Base-by-base conservation (phyloP, 2,329 filamentous ascomycete species). In the Elsinoe ampelina region DNA sequence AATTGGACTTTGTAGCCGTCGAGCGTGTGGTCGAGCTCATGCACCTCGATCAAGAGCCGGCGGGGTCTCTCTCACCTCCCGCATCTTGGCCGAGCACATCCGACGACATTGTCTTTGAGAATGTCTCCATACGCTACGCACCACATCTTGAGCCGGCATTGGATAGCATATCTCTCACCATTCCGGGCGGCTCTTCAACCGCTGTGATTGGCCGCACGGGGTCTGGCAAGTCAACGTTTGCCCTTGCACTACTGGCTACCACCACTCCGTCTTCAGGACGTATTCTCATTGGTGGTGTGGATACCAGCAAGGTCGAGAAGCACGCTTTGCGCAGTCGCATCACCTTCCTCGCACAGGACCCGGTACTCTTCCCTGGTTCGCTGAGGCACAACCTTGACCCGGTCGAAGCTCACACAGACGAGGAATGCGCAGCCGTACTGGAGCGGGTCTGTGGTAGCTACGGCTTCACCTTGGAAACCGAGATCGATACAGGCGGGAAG, bases 1-100 rank as follows among this genome's bases (percentile, higher is more conserved):
- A 95, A 67, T 90, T 95, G 80, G 86, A 95, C 66, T 95, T 95
- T 62, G 89, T 95, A 0, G 91, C 87, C 0, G 87, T 95, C 0
- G 90, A 95, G 71, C 82, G 90, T 39, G 85, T 95, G 0, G 83
- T 93, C 8, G 88, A 93, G 68, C 78, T 95, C 0, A 77, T 93
- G 1, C 81, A 87, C 58, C 79, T 95, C 0, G 86, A 91, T 13
- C 82, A 88, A 66, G 90, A 95, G 67, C 74, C 82, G 0, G 76
- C 74, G 0, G 89, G 89, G 1, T 77, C 80, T 1, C 70, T 88
- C 2, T 71, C 80, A 1, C 89, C 89, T 0, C 87, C 88, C 0
- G 82, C 85, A 0, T 80, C 80, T 51, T 95, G 90, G 90, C 90
- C 90, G 0, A 77, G 78, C 0, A 84, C 83, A 55, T 77, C 77